Conservation (phyloP, 495 filamentous ascomycete genomes). For the Penicillium steckii region DNA sequence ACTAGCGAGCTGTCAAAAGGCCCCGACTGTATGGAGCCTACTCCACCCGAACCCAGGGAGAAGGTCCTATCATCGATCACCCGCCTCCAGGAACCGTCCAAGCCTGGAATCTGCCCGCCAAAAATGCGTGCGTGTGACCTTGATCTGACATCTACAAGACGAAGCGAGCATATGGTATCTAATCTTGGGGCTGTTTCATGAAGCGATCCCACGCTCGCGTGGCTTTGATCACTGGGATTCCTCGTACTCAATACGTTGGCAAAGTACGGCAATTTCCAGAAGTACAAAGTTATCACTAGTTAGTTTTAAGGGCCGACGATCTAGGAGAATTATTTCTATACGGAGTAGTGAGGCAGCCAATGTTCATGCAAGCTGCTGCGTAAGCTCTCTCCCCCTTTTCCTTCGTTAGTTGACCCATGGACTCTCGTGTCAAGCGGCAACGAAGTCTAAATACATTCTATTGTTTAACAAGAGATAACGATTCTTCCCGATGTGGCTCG, state of each 20-base stretch:
- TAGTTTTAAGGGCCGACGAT: not conserved
- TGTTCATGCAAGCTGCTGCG: not conserved
- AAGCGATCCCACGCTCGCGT: slow-evolving; percentile 3
- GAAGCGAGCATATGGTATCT: not conserved
- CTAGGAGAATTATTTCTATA: slow-evolving; percentile 11
- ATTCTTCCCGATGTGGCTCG: no score
- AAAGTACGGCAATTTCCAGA: not conserved
- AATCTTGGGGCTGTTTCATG: slow-evolving; percentile 11
- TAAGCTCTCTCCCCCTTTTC: not conserved
- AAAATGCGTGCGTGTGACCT: slow-evolving; percentile 6
- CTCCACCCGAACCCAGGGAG: slow-evolving; percentile 8
- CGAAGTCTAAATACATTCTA: no score
- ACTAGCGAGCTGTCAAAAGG: slow-evolving; percentile 23
- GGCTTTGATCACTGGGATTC: not conserved
- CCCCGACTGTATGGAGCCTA: not conserved
- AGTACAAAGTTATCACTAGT: not conserved
- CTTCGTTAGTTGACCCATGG: not conserved
- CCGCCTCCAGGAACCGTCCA: not conserved
- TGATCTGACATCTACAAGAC: slow-evolving; percentile 5
- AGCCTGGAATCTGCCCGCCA: not conserved
- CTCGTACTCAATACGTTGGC: not conserved
- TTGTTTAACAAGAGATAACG: no score
- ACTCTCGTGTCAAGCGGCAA: not conserved
- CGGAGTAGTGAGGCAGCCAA: slow-evolving; percentile 4
- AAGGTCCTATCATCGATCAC: slow-evolving; percentile 21